Percentiles rank a stretch among this genome's conserved stretches.
Evolutionary conservation across 2,329 filamentous ascomycete genomes (phyloP).

Genomic region (Dactylellina haptotyla): DNA sequence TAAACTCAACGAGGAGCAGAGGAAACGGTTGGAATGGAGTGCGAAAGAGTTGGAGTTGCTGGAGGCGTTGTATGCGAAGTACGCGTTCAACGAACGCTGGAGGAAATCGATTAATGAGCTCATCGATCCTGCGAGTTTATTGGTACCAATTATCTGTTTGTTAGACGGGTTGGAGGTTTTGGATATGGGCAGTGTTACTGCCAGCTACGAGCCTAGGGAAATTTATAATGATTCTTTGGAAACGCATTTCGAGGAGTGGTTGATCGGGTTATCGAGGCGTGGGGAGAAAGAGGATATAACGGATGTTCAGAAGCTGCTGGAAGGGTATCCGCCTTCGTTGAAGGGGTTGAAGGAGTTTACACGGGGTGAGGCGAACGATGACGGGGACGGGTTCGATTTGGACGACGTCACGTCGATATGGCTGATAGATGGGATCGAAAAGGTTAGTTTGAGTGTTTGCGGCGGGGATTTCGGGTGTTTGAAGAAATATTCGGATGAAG

Average conservation of each 20-base stretch:
- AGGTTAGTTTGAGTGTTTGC: constrained; percentile 1
- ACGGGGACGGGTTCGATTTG: constrained; percentile 28
- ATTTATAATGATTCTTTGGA: constrained; percentile 8
- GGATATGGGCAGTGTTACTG: background rate
- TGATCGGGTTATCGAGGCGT: background rate
- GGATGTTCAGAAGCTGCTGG: constrained; percentile 8
- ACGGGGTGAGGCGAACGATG: constrained; percentile 1
- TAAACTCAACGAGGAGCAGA: background rate
- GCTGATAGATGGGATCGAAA: constrained; percentile 26
- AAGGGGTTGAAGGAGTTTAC: constrained; percentile 10
- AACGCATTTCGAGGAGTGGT: constrained; percentile 9
- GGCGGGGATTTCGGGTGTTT: constrained; percentile 21
- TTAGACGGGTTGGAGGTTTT: constrained; percentile 9
- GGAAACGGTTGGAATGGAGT: constrained; percentile 9
- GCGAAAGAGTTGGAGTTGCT: constrained; percentile 5
- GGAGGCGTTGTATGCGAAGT: background rate
- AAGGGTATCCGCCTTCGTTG: constrained; percentile 6
- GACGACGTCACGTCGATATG: constrained; percentile 9
- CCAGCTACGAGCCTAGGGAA: background rate
- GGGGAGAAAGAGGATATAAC: constrained; percentile 11
- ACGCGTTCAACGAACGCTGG: constrained; percentile 16
- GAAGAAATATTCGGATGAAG: constrained; percentile 2
- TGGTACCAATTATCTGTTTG: constrained; percentile 30
- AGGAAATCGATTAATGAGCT: constrained; percentile 8
- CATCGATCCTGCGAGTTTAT: constrained; percentile 20